phyloP scores from a whole-genome alignment of 495 filamentous ascomycete species.

The Letharia lupina region DNA sequence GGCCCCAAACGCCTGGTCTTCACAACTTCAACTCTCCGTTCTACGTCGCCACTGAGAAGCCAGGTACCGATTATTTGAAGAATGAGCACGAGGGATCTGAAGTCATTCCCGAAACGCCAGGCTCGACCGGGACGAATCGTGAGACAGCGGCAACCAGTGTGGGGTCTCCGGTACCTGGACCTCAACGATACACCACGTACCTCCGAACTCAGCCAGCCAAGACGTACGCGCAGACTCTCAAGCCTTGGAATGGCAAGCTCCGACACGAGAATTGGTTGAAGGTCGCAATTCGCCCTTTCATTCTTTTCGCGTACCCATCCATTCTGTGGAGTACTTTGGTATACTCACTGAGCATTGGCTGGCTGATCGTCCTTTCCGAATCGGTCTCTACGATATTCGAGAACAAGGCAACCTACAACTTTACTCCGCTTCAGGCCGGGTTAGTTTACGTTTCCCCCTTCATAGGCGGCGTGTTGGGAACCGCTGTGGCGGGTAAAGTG shows the following conservation, averaged over 20 bases:
- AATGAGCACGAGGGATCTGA: constrained; percentile 16
- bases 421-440: constrained; percentile 70
- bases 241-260: constrained; percentile 68
- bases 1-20: constrained; percentile 26
- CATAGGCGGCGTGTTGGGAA: constrained; percentile 80
- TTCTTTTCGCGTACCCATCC: constrained; percentile 78
- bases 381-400: constrained; percentile 72
- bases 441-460: constrained; percentile 88
- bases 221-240: constrained; percentile 62
- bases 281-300: constrained; percentile 68
- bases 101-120: neutral
- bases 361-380: constrained; percentile 93
- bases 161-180: constrained; percentile 5
- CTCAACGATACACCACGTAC: constrained; percentile 48
- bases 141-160: constrained; percentile 11
- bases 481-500: constrained; percentile 81
- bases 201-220: constrained; percentile 53
- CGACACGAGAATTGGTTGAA: constrained; percentile 70
- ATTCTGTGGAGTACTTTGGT: constrained; percentile 86
- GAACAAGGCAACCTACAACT: constrained; percentile 57
- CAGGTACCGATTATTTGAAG: constrained; percentile 25
- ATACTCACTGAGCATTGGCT: constrained; percentile 85
- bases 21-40: constrained; percentile 32
- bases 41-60: constrained; percentile 21
- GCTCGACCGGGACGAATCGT: constrained; percentile 8